Evolutionary conservation across 2,329 filamentous ascomycete genomes (phyloP).

Genomic region (Zymoseptoria ardabiliae): DNA sequence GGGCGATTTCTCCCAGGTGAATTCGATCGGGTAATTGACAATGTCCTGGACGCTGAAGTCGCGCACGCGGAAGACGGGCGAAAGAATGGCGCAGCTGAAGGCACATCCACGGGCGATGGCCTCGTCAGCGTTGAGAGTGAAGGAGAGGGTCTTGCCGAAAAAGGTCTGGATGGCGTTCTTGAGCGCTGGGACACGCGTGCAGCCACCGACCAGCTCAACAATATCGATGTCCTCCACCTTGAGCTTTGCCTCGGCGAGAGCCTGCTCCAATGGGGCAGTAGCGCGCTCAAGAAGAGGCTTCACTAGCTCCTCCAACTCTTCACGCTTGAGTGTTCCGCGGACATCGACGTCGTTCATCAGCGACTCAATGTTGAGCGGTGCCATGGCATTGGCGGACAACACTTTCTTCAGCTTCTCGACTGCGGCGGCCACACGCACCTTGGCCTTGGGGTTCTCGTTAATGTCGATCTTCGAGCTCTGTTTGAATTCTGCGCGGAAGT

Average conservation of each 20-base stretch:
- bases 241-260: constrained; percentile 86
- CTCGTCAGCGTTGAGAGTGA: constrained; percentile 97
- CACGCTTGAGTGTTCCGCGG: constrained; percentile 77
- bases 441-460: constrained; percentile 79
- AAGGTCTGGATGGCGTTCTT: constrained; percentile 85
- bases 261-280: constrained; percentile 74
- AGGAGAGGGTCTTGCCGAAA: constrained; percentile 88
- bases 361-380: constrained; percentile 93
- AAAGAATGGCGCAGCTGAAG: constrained; percentile 95
- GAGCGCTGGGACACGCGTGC: constrained; percentile 84
- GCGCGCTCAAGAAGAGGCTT: constrained; percentile 72
- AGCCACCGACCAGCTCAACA: constrained; percentile 89
- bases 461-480: no score
- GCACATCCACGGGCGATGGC: constrained; percentile 91
- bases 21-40: constrained; percentile 96
- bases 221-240: constrained; percentile 85
- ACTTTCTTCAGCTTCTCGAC: constrained; percentile 99
- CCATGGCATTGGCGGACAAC: constrained; percentile 86
- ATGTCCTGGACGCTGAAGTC: constrained; percentile 98
- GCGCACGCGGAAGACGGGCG: constrained; percentile 94
- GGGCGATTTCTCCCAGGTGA: constrained; percentile 96
- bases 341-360: constrained; percentile 98
- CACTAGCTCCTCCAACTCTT: constrained; percentile 87
- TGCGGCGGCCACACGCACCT: constrained; percentile 75
- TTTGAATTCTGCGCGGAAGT: constrained; percentile 94